Evolutionary conservation across 2,329 filamentous ascomycete genomes (phyloP), one percentile per base, ranked within the genome.

Genomic region (Didymosphaeria variabile): DNA sequence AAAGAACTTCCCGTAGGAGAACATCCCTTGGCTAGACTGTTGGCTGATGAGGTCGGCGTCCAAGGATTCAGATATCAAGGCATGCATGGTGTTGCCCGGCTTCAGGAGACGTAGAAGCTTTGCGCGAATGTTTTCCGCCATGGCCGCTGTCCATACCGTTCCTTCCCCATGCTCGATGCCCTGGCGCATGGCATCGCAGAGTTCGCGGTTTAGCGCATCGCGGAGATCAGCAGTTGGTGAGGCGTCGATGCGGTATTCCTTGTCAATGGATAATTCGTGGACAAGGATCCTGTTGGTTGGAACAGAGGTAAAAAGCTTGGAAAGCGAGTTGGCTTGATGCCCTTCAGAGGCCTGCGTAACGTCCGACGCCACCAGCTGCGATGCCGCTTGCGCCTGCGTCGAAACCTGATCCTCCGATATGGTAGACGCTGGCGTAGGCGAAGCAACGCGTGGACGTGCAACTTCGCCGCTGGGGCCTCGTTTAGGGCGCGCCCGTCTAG

Each of bases 1-100:
- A 73, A 94, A 94, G 78, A 94, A 94, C 60, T 88, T 90, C 66
- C 91, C 89, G 66, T 94, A 94, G 0, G 91, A 94, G 74, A 94
- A 94, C 53, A 87, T 87, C 15, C 91, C 91, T 57, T 88, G 84
- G 10, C 82, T 81, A 70, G 91, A 92, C 66, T 94, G 90, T 44
- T 85, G 86, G 62, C 85, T 83, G 31, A 93, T 89, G 63, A 91
- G 83, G 42, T 92, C 89, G 1, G 88, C 87, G 67, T 94, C 92
- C 26, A 95, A 81, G 1, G 91, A 87, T 71, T 94, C 91, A 2
- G 87, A 87, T 60, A 94, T 92, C 47, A 92, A 84, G 2, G 84
- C 89, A 72, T 93, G 85, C 86, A 93, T 91, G 19, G 88, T 87
- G 72, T 90, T 91, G 9, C 88, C 89, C 2, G 87, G 84, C 69